Conservation (phyloP, 1,284 basidiomycete genomes). For the Apiotrichum laibachii region DNA sequence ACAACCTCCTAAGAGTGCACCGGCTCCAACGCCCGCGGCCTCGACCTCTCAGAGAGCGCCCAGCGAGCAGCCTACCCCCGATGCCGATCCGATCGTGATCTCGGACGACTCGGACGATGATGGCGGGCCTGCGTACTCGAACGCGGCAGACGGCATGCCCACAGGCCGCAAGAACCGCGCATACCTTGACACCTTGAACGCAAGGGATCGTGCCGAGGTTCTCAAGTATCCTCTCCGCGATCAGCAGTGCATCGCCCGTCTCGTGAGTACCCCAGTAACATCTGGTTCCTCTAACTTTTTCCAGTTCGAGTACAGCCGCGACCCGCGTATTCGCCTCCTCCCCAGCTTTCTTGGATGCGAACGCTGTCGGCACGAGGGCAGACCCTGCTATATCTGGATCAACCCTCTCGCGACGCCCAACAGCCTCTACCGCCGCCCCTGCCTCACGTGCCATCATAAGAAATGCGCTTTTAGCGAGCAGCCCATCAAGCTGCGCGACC, state of each 20-base stretch:
- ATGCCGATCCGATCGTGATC: too few species aligned
- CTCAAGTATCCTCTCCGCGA: background rate
- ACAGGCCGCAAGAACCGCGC: background rate
- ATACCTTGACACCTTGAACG: background rate
- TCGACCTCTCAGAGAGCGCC: too few species aligned
- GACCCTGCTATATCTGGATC: background rate
- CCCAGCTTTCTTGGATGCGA: background rate
- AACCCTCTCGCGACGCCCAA: background rate
- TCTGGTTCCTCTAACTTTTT: background rate
- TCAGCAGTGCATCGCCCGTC: background rate
- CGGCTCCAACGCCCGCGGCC: too few species aligned
- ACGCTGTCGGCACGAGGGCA: background rate
- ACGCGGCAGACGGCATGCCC: too few species aligned
- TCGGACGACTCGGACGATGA: too few species aligned
- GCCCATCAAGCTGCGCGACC: background rate
- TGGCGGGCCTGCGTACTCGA: too few species aligned
- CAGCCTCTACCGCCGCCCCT: background rate
- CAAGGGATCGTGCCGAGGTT: background rate
- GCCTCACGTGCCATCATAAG: background rate
- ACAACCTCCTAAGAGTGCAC: too few species aligned
- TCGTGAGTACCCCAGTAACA: background rate
- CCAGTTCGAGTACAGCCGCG: background rate
- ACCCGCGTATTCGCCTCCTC: background rate
- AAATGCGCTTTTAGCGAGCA: background rate
- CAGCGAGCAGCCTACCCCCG: too few species aligned